These are phyloP conservation scores for Capronia epimyces DNA, from an alignment of 2,329 filamentous ascomycete species.

Conservation along the genomic window DNA sequence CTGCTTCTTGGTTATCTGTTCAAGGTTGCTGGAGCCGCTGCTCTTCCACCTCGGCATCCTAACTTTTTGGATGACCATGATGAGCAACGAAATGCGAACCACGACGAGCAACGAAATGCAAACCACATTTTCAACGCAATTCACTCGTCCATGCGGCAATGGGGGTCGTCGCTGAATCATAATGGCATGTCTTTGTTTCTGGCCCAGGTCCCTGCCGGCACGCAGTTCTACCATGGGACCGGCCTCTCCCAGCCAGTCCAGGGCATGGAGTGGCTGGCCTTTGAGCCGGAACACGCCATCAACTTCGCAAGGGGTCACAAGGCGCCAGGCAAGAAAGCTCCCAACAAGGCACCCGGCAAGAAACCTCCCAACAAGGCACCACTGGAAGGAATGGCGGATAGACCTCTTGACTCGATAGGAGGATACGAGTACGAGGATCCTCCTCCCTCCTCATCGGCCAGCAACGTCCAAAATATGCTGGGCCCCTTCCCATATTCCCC, in stretches of 20 bases:
- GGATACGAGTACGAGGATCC: background rate
- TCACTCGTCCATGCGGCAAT: constrained; percentile 67
- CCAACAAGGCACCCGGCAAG: background rate
- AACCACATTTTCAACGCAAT: constrained; percentile 67
- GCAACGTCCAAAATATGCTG: background rate
- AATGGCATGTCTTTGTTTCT: constrained; percentile 71
- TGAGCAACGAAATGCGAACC: constrained; percentile 51
- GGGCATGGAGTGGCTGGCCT: constrained; percentile 52
- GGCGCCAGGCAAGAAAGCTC: background rate
- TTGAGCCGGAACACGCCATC: constrained; percentile 69
- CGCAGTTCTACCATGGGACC: constrained; percentile 63
- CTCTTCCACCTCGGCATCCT: background rate
- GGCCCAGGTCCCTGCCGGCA: constrained; percentile 59
- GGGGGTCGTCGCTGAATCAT: constrained; percentile 66
- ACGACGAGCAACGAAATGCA: constrained; percentile 53
- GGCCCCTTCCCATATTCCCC: background rate
- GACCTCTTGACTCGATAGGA: background rate
- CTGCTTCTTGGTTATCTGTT: background rate
- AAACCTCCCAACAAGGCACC: background rate
- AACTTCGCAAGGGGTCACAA: constrained; percentile 51
- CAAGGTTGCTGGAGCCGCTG: background rate
- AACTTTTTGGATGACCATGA: background rate
- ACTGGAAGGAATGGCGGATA: background rate
- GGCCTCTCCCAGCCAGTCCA: constrained; percentile 42
- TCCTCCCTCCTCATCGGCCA: background rate